phyloP scores from a whole-genome alignment of 108 stramenopile genomes.

The Schizochytrium sp. region DNA sequence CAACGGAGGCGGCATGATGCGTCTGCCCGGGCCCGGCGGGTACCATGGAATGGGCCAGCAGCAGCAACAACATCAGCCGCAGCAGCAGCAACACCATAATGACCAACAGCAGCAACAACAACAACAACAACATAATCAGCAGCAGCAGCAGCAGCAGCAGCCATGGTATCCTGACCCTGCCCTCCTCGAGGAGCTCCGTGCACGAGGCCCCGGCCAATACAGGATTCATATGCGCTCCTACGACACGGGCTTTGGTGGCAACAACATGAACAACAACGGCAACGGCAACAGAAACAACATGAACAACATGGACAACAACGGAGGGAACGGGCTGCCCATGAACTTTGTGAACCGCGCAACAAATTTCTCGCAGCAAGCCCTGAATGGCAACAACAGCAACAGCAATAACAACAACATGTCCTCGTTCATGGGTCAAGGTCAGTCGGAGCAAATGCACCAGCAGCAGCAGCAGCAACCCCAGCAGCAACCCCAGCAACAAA shows the following conservation, averaged over 20 bases:
- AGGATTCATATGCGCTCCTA: neutral
- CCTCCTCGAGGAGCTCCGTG: neutral
- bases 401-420: neutral
- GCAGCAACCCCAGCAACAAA: neutral
- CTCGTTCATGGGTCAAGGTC: too few relatives aligned
- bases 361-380: neutral
- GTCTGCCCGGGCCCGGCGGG: too few relatives aligned
- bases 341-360: neutral
- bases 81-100: neutral
- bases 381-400: neutral
- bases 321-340: neutral
- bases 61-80: neutral
- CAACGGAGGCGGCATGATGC: too few relatives aligned
- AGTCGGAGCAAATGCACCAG: too few relatives aligned
- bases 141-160: neutral
- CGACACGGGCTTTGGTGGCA: neutral
- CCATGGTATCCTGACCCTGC: neutral
- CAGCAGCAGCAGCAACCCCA: neutral
- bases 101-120: neutral
- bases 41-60: neutral
- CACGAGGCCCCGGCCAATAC: neutral
- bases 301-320: neutral
- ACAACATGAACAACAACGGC: too few relatives aligned
- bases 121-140: neutral
- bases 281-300: neutral